Evolutionary conservation across 352 stramenopile genomes (phyloP), one percentile per base, ranked within the genome.

Genomic region (Phytophthora macrochlamydospora): DNA sequence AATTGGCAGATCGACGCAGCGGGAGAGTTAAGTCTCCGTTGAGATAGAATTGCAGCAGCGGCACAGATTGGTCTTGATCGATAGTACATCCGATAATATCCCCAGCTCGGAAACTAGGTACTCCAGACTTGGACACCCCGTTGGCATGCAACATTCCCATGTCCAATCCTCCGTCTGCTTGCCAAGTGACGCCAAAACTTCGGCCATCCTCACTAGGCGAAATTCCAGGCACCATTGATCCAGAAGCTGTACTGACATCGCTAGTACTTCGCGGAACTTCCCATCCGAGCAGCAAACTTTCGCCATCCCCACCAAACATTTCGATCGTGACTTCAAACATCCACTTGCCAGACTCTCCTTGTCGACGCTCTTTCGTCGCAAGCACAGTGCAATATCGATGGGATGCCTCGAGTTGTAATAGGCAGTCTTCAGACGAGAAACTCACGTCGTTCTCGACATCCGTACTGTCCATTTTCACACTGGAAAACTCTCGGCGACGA

Each of bases 61-160:
- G 85, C 32, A 89, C 82, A 7, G 74, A 71, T 37, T 84, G 56
- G 56, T 94, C 81, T 55, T 94, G 85, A 68, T 92, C 71, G 64
- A 94, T 92, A 1, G 84, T 91, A 55, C 83, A 94, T 12, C 77
- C 82, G 33, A 94, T 67, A 42, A 92, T 71, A 61, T 94, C 85
- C 31, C 83, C 85, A 14, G 67, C 76, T 40, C 77, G 75, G 62
- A 92, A 94, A 56, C 72, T 88, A 7, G 83, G 78, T 4, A 89
- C 75, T 30, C 83, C 83, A 2, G 83, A 91, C 44, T 80, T 78
- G 3, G 85, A 90, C 43, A 88, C 69, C 0, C 85, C 83, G 48
- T 92, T 92, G 8, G 75, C 75, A 56, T 92, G 85, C 18, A 92
- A 49, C 58, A 92, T 91, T 13, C 83, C 83, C 73, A 94, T 87